Percentiles rank a stretch among this genome's conserved stretches.
phyloP scores from a whole-genome alignment of 306 rosid genomes.

The Glycine soja region DNA sequence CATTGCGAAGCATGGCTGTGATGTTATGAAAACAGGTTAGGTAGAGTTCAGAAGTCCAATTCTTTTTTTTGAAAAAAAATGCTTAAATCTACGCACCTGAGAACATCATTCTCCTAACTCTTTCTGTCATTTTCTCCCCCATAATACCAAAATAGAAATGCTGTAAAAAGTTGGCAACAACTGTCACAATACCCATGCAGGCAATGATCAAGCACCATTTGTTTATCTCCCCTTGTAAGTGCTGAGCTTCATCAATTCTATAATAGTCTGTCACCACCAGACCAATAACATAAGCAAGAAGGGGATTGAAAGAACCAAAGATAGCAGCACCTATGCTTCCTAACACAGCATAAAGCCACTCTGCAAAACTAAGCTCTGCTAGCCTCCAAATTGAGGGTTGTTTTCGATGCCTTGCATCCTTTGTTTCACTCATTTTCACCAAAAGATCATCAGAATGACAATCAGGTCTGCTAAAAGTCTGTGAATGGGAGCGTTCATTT shows the following conservation, averaged over 20 bases:
- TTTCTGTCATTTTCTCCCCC: slow-evolving; percentile 99
- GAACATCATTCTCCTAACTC: slow-evolving; percentile 99
- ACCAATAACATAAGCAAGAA: slow-evolving; percentile 96
- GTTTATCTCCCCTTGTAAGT: slow-evolving; percentile 66
- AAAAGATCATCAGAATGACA: slow-evolving; percentile 81
- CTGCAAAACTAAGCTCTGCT: slow-evolving; percentile 94
- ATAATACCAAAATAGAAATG: slow-evolving; percentile 99
- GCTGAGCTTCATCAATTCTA: slow-evolving; percentile 49
- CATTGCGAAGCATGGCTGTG: slow-evolving; percentile 98
- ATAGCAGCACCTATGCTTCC: slow-evolving; percentile 99
- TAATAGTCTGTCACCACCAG: slow-evolving; percentile 87
- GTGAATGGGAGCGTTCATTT: slow-evolving; percentile 98
- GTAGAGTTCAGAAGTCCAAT: slow-evolving; percentile 31
- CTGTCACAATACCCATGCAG: slow-evolving; percentile 96
- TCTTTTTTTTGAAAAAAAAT: neutral
- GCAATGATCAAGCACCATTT: slow-evolving; percentile 98
- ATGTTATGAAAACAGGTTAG: slow-evolving; percentile 52
- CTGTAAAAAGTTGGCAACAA: slow-evolving; percentile 96
- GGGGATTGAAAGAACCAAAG: slow-evolving; percentile 98
- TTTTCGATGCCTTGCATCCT: slow-evolving; percentile 59
- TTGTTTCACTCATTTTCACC: slow-evolving; percentile 57
- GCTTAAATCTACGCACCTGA: slow-evolving; percentile 68
- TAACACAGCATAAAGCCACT: slow-evolving; percentile 98
- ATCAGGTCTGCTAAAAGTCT: slow-evolving; percentile 94
- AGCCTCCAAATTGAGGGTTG: slow-evolving; percentile 96